Evolutionary conservation across 345 rosid species (phyloP).

Genomic region (Carallia brachiata): DNA sequence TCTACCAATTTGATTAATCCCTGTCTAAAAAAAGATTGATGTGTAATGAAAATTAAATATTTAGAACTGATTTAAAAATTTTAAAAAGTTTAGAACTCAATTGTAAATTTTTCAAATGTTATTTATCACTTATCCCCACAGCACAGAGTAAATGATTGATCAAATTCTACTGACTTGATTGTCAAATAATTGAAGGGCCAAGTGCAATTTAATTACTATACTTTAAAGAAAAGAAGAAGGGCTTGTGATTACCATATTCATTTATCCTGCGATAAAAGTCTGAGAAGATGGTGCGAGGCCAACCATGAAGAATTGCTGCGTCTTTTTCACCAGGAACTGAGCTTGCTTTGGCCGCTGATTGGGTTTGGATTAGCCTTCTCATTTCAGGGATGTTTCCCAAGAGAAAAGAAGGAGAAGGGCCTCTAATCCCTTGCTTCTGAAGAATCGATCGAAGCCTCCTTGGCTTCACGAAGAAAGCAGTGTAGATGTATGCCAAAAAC

Average conservation of each 20-base stretch:
- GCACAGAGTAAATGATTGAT: no score
- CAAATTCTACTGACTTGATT: no score
- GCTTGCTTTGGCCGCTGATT: neutral
- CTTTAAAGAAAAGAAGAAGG: no score
- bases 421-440: constrained; percentile 42
- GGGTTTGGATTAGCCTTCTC: constrained; percentile 10
- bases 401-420: constrained; percentile 41
- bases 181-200: no score
- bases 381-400: constrained; percentile 46
- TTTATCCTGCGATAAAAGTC: constrained; percentile 29
- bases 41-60: no score
- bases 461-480: constrained; percentile 26
- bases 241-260: constrained; percentile 32
- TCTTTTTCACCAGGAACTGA: neutral
- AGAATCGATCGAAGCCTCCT: constrained; percentile 30
- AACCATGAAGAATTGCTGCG: constrained; percentile 28
- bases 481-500: constrained; percentile 11
- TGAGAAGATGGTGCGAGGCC: constrained; percentile 39
- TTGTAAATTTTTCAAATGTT: no score
- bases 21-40: no score
- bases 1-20: no score
- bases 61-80: no score
- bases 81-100: no score
- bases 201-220: no score
- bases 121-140: no score